These are phyloP conservation scores for Mrakia gelida DNA, from an alignment of 768 basidiomycete species.

Conservation along the genomic window DNA sequence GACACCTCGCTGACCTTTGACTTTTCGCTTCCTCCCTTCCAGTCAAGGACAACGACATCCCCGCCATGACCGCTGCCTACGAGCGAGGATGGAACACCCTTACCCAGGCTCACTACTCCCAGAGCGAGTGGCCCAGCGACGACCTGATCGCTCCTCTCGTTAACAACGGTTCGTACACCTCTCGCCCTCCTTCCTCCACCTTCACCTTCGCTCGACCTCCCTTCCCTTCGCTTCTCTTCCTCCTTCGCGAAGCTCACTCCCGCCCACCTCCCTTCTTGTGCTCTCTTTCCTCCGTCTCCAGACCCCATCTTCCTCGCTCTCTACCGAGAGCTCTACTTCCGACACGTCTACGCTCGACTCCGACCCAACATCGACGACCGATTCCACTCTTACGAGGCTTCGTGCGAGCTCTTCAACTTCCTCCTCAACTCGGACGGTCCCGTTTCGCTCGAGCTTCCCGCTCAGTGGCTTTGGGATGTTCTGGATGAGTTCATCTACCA, in stretches of 20 bases:
- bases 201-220: not conserved
- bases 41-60: slow-evolving; percentile 77
- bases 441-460: slow-evolving; percentile 85
- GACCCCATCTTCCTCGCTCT: slow-evolving; percentile 94
- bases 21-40: not conserved
- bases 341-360: slow-evolving; percentile 88
- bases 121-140: slow-evolving; percentile 95
- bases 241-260: no score
- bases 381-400: slow-evolving; percentile 87
- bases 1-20: slow-evolving; percentile 2
- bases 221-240: not conserved
- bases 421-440: slow-evolving; percentile 94
- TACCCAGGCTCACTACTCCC: slow-evolving; percentile 91
- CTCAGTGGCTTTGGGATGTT: slow-evolving; percentile 93
- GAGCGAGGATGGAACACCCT: slow-evolving; percentile 96
- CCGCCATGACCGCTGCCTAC: slow-evolving; percentile 86
- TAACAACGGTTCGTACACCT: slow-evolving; percentile 66
- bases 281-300: slow-evolving; percentile 37
- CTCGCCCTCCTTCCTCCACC: not conserved
- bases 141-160: slow-evolving; percentile 92
- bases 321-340: slow-evolving; percentile 72
- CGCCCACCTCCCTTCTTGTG: no score
- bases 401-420: slow-evolving; percentile 94
- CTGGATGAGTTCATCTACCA: slow-evolving; percentile 70
- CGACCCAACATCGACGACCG: slow-evolving; percentile 94